Evolutionary conservation across 352 stramenopile species (phyloP), one percentile per base, ranked within the genome.

Genomic region (Globisporangium polare): DNA sequence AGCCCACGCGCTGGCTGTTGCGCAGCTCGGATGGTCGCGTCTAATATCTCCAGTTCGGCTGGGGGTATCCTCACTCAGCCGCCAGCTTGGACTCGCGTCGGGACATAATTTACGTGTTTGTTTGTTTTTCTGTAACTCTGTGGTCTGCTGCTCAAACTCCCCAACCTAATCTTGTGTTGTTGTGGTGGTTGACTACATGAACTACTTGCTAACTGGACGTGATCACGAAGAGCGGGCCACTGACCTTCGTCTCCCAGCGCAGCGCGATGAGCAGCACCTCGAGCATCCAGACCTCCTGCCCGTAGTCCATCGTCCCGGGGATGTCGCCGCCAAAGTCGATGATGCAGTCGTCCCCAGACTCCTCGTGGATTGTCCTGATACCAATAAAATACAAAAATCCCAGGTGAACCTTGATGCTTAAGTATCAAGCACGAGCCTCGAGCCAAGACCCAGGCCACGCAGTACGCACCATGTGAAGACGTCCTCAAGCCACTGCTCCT

Each of bases 201-300:
- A n/a, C n/a, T n/a, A n/a, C n/a, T n/a, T n/a, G 39, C 15, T 45
- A 45, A 8, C 39, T 45, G 2, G 39, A 45, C 15, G 39, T 45
- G 39, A 39, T 39, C 37, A 80, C 63, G 49, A 88, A 77, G 20
- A 75, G 62, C 15, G 77, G 71, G 6, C 75, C 75, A 13, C 81
- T 58, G 27, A 88, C 67, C 46, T 73, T 78, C 24, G 62, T 62
- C 57, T 90, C 78, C 74, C 75, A 90, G 3, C 74, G 77, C 52
- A 88, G 64, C 15, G 74, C 73, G 15, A 90, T 80, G 31, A 86
- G 65, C 58, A 88, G 66, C 26, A 87, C 75, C 50, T 89, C 77
- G 29, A 89, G 69, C 74, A 89, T 85, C 77, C 80, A 89, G 35
- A 84, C 61, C 27, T 76, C 68, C 20, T 73, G 73, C 12, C 66